Conservation (phyloP, 2,329 filamentous ascomycete species). For the Pyrenochaeta sp. region DNA sequence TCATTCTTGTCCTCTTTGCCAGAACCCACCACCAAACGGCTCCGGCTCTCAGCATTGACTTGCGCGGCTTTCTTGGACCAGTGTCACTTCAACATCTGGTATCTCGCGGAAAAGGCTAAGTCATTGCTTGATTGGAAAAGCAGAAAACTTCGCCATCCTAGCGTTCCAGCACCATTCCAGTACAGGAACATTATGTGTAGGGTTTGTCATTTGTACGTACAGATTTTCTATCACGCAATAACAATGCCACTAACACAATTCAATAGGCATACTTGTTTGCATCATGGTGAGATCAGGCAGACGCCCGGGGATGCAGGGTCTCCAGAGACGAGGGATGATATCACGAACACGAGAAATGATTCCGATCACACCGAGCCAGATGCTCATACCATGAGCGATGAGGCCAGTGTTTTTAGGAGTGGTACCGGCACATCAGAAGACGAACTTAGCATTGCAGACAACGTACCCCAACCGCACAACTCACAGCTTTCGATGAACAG, state of each 20-base stretch:
- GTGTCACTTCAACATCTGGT: slow-evolving; percentile 51
- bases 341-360: too few species aligned
- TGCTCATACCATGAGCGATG: too few species aligned
- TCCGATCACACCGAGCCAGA: too few species aligned
- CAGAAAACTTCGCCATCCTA: too few species aligned
- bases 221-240: background rate
- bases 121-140: too few species aligned
- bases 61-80: slow-evolving; percentile 48
- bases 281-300: slow-evolving; percentile 52
- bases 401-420: too few species aligned
- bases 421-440: too few species aligned
- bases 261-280: slow-evolving; percentile 46
- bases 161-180: slow-evolving; percentile 18
- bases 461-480: background rate
- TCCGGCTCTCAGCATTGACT: slow-evolving; percentile 44
- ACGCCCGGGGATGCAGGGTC: slow-evolving; percentile 9
- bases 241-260: slow-evolving; percentile 4
- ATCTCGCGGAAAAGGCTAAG: slow-evolving; percentile 45
- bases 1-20: slow-evolving; percentile 39
- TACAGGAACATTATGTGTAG: slow-evolving; percentile 35
- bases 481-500: too few species aligned
- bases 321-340: slow-evolving; percentile 6
- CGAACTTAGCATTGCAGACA: slow-evolving; percentile 6
- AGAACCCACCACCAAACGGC: slow-evolving; percentile 19
- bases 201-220: slow-evolving; percentile 42